Base-by-base conservation (phyloP, 768 basidiomycete species). In the Nevesoporus exiguus region DNA sequence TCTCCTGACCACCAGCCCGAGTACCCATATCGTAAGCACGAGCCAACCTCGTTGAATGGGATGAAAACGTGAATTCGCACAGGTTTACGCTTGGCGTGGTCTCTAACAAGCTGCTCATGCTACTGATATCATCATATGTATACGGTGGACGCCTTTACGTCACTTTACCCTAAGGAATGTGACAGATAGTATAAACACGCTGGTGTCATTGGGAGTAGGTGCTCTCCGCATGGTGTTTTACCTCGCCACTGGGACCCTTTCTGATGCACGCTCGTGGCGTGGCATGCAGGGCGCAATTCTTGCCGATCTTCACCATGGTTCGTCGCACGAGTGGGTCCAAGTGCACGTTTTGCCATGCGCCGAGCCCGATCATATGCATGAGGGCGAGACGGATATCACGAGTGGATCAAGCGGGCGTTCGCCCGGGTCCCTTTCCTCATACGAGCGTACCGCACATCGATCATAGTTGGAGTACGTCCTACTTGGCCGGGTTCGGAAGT, bases 121-220 rank as follows among this genome's bases (percentile, higher is more conserved):
- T 14, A 57, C 44, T 39, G 39, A 58, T 11, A 57, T 29, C 10
- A 31, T 36, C 31, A 41, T 51, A 31, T 51, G n/a, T 37, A 10
- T 47, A n/a, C 37, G 11, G 56, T 52, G 11, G 45, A 24, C 21
- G 10, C n/a, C 14, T 60, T 55, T 55, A 55, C 47, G 19, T 31
- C 47, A 41, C 47, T 27, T n/a, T n/a, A n/a, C n/a, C n/a, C n/a
- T n/a, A n/a, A n/a, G n/a, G n/a, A n/a, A n/a, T n/a, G n/a, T n/a
- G n/a, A n/a, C n/a, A n/a, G n/a, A n/a, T n/a, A n/a, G n/a, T n/a
- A n/a, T n/a, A n/a, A 83, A 82, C 70, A 74, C 25, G 76, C 87
- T 7, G 83, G 79, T 1, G 78, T 86, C 14, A 78, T 85, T 61
- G 84, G 84, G 36, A 84, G 84, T 61, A 84, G 82, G 4, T 83